phyloP scores from a whole-genome alignment of 768 basidiomycete genomes.

The Podaxis sp. region DNA sequence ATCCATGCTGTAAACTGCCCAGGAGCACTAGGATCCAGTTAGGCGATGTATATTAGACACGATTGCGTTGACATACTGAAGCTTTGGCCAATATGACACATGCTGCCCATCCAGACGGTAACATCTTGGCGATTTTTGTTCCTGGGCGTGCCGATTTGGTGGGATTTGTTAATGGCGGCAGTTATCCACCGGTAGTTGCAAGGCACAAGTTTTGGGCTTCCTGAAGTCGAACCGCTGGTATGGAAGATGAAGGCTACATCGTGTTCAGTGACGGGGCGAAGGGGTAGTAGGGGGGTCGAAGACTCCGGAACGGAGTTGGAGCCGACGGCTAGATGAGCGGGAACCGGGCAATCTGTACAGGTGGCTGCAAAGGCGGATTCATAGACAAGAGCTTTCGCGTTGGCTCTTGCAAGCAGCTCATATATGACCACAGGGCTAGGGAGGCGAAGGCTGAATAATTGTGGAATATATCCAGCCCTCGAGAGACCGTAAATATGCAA shows the following conservation, averaged over 20 bases:
- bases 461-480: conserved; percentile 75
- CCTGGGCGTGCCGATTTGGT: conserved; percentile 47
- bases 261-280: not conserved
- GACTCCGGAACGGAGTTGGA: conserved; percentile 37
- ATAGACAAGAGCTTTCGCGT: conserved; percentile 64
- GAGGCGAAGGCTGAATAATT: conserved; percentile 73
- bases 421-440: conserved; percentile 70
- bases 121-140: conserved; percentile 60
- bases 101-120: conserved; percentile 76
- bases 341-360: conserved; percentile 46
- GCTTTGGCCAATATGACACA: conserved; percentile 80
- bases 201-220: conserved; percentile 76
- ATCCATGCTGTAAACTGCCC: conserved; percentile 68
- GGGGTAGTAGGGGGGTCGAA: conserved; percentile 23
- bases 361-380: conserved; percentile 54
- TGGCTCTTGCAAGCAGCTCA: conserved; percentile 61
- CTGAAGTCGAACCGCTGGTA: conserved; percentile 83
- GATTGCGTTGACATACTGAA: conserved; percentile 54
- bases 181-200: conserved; percentile 69
- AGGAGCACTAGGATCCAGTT: conserved; percentile 55
- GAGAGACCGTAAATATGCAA: conserved; percentile 75
- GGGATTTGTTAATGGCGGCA: conserved; percentile 58
- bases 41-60: conserved; percentile 20
- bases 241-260: conserved; percentile 72
- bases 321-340: conserved; percentile 43